These are phyloP conservation scores for Neofusicoccum parvum DNA, from an alignment of 2,329 filamentous ascomycete genomes.

Conservation along the genomic window DNA sequence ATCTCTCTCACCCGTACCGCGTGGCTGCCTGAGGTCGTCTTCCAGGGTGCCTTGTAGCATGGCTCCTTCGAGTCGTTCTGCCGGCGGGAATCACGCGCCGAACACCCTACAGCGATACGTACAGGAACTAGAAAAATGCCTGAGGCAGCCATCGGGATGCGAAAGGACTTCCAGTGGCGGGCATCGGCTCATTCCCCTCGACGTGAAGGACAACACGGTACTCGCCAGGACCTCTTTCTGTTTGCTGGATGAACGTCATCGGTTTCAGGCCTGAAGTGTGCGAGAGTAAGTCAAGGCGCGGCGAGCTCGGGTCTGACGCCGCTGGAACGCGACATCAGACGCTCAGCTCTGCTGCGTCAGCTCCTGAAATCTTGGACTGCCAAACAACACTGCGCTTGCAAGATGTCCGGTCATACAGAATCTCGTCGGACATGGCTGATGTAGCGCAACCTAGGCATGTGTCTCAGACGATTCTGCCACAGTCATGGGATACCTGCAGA, in stretches of 20 bases:
- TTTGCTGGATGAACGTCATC: too few species aligned
- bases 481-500: background rate
- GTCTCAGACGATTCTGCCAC: background rate
- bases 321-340: constrained; percentile 8
- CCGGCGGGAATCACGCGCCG: background rate
- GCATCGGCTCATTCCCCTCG: too few species aligned
- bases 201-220: too few species aligned
- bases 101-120: background rate
- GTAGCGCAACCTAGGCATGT: background rate
- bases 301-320: background rate
- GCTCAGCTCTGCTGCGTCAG: background rate
- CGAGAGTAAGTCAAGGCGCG: background rate
- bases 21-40: too few species aligned
- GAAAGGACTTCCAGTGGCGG: too few species aligned
- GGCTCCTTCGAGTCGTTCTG: too few species aligned
- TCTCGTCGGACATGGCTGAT: background rate
- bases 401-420: background rate
- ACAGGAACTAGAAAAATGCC: background rate
- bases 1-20: too few species aligned
- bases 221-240: too few species aligned
- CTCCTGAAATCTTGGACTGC: constrained; percentile 4
- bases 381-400: background rate
- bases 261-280: background rate
- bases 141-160: background rate
- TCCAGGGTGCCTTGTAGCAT: too few species aligned